These are phyloP conservation scores for Diplodia mutila DNA, from an alignment of 2,329 filamentous ascomycete species.

Conservation along the genomic window DNA sequence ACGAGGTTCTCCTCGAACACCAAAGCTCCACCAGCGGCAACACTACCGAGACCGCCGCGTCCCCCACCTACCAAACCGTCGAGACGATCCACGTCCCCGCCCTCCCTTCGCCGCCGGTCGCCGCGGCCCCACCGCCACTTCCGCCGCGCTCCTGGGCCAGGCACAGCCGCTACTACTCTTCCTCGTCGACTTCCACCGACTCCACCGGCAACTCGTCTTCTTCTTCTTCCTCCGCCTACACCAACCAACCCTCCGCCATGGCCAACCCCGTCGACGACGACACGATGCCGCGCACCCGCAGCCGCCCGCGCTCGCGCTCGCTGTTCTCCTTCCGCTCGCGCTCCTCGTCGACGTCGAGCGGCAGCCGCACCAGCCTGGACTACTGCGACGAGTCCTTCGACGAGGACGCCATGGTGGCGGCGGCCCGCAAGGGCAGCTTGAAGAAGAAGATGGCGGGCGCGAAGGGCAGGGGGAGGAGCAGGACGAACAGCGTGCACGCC, in stretches of 20 bases:
- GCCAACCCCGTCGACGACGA: slow-evolving; percentile 8
- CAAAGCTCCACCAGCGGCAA: background rate
- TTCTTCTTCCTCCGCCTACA: too few species aligned
- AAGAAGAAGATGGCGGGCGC: background rate
- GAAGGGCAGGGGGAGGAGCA: background rate
- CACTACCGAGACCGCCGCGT: background rate
- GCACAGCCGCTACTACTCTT: slow-evolving; percentile 4
- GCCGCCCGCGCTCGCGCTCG: slow-evolving; percentile 9
- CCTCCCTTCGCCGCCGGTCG: background rate
- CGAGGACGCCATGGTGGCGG: background rate
- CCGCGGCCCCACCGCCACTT: background rate
- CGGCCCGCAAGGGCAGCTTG: background rate
- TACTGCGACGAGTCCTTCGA: background rate
- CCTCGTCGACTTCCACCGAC: background rate
- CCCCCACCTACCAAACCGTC: slow-evolving; percentile 10
- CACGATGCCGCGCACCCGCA: background rate
- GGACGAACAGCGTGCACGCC: slow-evolving; percentile 38
- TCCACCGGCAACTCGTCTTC: background rate
- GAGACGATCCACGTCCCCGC: slow-evolving; percentile 6
- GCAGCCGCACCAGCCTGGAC: slow-evolving; percentile 9
- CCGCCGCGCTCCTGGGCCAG: background rate
- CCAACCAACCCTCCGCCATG: background rate
- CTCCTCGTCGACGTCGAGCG: background rate
- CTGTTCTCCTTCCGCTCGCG: slow-evolving; percentile 3
- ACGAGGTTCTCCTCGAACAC: slow-evolving; percentile 12